A percentile compares a stretch with the other conserved stretches of the same genome.
Evolutionary conservation across 2,329 filamentous ascomycete species (phyloP).

Genomic region (Penicillium sp.): DNA sequence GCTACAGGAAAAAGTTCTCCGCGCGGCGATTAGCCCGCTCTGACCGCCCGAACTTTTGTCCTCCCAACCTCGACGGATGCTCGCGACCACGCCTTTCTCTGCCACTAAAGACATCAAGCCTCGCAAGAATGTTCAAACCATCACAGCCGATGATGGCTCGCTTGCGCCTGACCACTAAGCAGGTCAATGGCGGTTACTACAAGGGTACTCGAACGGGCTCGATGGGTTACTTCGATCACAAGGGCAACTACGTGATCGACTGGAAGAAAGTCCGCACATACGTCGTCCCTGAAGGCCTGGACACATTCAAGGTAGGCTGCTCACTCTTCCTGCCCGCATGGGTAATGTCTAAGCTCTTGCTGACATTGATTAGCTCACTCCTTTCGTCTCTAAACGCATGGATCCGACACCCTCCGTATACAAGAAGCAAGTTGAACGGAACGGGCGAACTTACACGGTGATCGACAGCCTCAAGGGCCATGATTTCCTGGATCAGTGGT

Average conservation of each 20-base stretch:
- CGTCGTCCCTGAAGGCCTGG: constrained; percentile 70
- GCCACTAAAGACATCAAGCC: neutral
- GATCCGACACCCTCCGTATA: constrained; percentile 24
- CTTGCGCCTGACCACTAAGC: constrained; percentile 89
- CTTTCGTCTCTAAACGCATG: constrained; percentile 50
- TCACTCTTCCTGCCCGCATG: no score
- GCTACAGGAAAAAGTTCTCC: constrained; percentile 38
- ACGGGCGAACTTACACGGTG: constrained; percentile 28
- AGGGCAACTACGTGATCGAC: constrained; percentile 70
- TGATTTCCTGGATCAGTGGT: constrained; percentile 44
- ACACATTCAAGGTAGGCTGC: constrained; percentile 66
- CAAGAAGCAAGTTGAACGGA: constrained; percentile 34
- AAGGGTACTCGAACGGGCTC: constrained; percentile 90
- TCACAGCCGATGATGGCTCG: constrained; percentile 61
- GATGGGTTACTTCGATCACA: constrained; percentile 76
- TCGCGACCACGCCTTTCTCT: constrained; percentile 19
- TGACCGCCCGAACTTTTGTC: constrained; percentile 29
- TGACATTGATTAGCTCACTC: constrained; percentile 39
- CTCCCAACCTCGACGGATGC: constrained; percentile 15
- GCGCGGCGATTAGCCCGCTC: constrained; percentile 34
- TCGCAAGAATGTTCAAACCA: constrained; percentile 45
- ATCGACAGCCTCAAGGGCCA: constrained; percentile 37
- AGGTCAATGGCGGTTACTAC: constrained; percentile 92
- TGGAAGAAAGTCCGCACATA: constrained; percentile 89
- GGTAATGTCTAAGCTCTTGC: neutral